Evolutionary conservation across 1,284 basidiomycete species (phyloP).

Genomic region (Phylloporus sp.): DNA sequence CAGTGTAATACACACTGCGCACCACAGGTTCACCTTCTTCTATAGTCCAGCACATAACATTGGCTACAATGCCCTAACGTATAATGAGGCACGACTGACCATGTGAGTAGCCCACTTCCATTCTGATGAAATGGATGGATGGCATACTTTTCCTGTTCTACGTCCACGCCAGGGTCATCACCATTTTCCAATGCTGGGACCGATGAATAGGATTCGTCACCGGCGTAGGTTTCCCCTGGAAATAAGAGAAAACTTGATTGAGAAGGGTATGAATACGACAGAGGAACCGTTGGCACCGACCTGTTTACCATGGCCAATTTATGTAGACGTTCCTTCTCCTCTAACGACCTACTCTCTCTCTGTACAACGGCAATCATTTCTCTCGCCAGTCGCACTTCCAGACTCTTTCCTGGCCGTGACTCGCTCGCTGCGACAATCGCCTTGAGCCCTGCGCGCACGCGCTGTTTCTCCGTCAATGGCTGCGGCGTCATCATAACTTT

Average conservation of each 20-base stretch:
- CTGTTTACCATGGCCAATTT: slow-evolving; percentile 79
- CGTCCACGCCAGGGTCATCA: slow-evolving; percentile 20
- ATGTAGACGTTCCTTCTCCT: slow-evolving; percentile 55
- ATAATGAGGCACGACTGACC: not conserved
- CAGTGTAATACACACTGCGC: too few species aligned
- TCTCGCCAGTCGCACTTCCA: slow-evolving; percentile 73
- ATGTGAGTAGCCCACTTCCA: slow-evolving; percentile 20
- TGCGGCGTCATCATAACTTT: slow-evolving; percentile 70
- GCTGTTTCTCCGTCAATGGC: slow-evolving; percentile 78
- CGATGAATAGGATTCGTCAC: slow-evolving; percentile 16
- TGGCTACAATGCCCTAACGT: too few species aligned
- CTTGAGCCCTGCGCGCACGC: slow-evolving; percentile 64
- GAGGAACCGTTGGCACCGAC: slow-evolving; percentile 45
- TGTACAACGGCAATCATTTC: slow-evolving; percentile 74
- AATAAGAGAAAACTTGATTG: not conserved
- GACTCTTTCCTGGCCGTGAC: slow-evolving; percentile 50
- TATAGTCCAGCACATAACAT: not conserved
- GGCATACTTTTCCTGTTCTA: slow-evolving; percentile 29
- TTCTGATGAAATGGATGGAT: too few species aligned
- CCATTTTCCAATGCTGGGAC: slow-evolving; percentile 20
- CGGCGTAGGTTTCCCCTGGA: slow-evolving; percentile 32
- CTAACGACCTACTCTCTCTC: slow-evolving; percentile 58
- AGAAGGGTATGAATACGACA: not conserved
- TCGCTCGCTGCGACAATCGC: slow-evolving; percentile 70
- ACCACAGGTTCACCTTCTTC: slow-evolving; percentile 21